Percentiles rank a stretch among this genome's conserved stretches.
Evolutionary conservation across 345 rosid genomes (phyloP).

Genomic region (Rhizophora apiculata): DNA sequence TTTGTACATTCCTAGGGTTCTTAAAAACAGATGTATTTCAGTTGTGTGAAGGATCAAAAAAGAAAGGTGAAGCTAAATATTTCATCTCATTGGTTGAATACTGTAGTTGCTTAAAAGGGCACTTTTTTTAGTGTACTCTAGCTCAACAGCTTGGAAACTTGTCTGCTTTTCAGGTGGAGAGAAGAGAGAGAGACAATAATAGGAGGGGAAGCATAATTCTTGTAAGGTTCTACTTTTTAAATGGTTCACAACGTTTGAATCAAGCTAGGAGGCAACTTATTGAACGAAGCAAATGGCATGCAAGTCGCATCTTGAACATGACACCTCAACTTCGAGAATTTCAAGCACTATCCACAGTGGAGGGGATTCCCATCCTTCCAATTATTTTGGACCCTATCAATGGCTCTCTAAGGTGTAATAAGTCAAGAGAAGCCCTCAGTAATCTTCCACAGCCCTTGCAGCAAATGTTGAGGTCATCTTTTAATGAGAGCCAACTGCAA

Average conservation of each 20-base stretch:
- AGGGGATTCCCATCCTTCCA: conserved; percentile 68
- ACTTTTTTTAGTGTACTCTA: too few relatives aligned
- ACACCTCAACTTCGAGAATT: conserved; percentile 93
- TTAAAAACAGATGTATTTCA: neutral
- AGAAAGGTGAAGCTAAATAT: too few relatives aligned
- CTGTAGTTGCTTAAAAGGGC: too few relatives aligned
- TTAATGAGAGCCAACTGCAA: conserved; percentile 81
- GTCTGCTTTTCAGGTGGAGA: conserved; percentile 70
- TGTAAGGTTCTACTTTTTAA: conserved; percentile 80
- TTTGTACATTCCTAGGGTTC: neutral
- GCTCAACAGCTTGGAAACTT: neutral
- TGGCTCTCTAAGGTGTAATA: conserved; percentile 33
- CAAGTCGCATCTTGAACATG: conserved; percentile 76
- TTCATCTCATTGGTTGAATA: too few relatives aligned
- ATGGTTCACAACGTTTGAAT: conserved; percentile 65
- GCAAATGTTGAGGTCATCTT: conserved; percentile 64
- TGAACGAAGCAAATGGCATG: conserved; percentile 99
- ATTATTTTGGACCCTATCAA: conserved; percentile 62
- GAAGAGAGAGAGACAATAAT: conserved; percentile 83
- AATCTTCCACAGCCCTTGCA: conserved; percentile 63
- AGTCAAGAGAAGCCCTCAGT: conserved; percentile 41
- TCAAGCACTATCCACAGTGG: conserved; percentile 78
- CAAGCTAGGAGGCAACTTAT: conserved; percentile 86
- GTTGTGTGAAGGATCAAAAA: too few relatives aligned
- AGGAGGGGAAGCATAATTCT: conserved; percentile 65